Evolutionary conservation across 768 basidiomycete genomes (phyloP), one percentile per base, ranked within the genome.

Genomic region (Panellus pusillus): DNA sequence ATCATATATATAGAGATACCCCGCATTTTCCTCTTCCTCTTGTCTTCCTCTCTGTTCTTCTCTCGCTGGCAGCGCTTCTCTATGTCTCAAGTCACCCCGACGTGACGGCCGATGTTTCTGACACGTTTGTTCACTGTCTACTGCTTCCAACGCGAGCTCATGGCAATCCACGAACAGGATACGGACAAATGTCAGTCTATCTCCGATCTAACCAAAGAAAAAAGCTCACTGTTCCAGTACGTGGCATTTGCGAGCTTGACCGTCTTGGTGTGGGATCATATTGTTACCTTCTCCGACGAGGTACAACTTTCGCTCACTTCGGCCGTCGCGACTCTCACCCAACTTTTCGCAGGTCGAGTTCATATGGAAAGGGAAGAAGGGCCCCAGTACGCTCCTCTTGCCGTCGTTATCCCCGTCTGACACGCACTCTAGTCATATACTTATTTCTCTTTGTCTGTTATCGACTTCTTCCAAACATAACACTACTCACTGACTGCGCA

Each of bases 191-290:
- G 59, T 61, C 14, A 46, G 55, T 9, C 6, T 17, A 13, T 40
- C 13, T 45, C 24, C n/a, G 20, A 14, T 3, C 7, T 18, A 35
- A 17, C 32, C n/a, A 27, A 32, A 29, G 42, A 51, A 32, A 55
- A 20, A 17, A 19, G 3, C 37, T 17, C 36, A 35, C 14, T 14
- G 14, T 14, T 3, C 11, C 14, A 72, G 71, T 66, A 53, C 19
- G 62, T 74, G 15, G 72, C 68, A 28, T 61, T 74, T 27, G 65
- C 61, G 2, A 63, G 68, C 54, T 71, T 68, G 62, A 67, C 68
- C 18, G 53, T 70, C 18, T 60, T 73, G 5, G 52, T 73, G 1
- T 73, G 68, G 68, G 72, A 74, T 44, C 72, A 73, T 46, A 47
- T 68, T 18, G 45, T 74, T 24, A 68, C 72, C 1, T 65, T 73